Base-by-base conservation (phyloP, 164 flowering plant species). In the Aristolochia californica region DNA sequence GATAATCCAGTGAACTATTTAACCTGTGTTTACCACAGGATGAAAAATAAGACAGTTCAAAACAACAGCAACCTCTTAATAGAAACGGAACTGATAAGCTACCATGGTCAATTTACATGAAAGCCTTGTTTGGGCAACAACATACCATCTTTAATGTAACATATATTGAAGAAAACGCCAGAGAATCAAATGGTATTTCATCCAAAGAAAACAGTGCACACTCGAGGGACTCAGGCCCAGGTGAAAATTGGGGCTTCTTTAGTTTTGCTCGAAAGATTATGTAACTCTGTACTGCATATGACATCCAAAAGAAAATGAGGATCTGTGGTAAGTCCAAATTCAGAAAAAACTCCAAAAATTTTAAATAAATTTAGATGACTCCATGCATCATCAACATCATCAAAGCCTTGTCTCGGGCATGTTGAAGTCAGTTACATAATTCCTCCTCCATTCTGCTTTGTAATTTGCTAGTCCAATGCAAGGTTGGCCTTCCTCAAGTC, bases 141-240 rank as follows among this genome's bases (percentile, higher is more conserved):
- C 72, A 59, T 81, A 93, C 98, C 97, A 88, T 67, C 17, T 81
- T 78, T 57, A 93, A 72, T 38, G 97, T 81, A 40, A 89, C 97
- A 56, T 80, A 50, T 75, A 93, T 83, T 13, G 98, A 93, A 25
- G 95, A 87, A 77, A 93, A 93, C 26, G 98, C 88, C 55, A 93
- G 72, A 61, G 94, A 80, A 69, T 93, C 82, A 62, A 83, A 93
- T 45, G 98, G 97, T 67, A 93, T 85, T 40, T 87, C 94, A 57
- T 89, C 89, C 59, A 83, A 72, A 13, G 80, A 66, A 62, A 83
- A 93, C 53, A 93, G 85, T 40, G 70, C 78, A 70, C 98, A 93
- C 18, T 93, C 98, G 2, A 72, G 68, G 52, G 98, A 93, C 67
- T 93, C 94, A 0, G 87, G 86, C 30, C 98, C 98, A 2, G 98